Evolutionary conservation across 805 yeast species (phyloP).

Genomic region (Geotrichum ghanense): DNA sequence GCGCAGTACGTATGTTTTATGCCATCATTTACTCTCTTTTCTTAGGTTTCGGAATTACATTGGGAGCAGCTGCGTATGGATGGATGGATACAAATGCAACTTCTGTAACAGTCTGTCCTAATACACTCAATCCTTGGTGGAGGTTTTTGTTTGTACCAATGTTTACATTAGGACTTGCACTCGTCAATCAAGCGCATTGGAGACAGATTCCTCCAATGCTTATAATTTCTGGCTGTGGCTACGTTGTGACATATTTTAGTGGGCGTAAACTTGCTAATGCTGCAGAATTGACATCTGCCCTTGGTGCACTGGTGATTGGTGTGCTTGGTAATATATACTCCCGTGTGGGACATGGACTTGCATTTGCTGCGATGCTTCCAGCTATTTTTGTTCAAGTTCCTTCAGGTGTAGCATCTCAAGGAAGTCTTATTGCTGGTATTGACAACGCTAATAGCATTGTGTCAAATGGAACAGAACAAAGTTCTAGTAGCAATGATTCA

Average conservation of each 20-base stretch:
- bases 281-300: slow-evolving; percentile 77
- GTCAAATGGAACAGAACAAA: slow-evolving; percentile 19
- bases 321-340: slow-evolving; percentile 80
- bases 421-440: slow-evolving; percentile 73
- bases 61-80: slow-evolving; percentile 89
- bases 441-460: slow-evolving; percentile 60
- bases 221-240: slow-evolving; percentile 65
- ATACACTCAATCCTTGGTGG: slow-evolving; percentile 42
- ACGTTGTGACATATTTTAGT: slow-evolving; percentile 71
- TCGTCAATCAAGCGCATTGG: slow-evolving; percentile 76
- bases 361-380: slow-evolving; percentile 92
- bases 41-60: slow-evolving; percentile 85
- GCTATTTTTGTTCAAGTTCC: slow-evolving; percentile 94
- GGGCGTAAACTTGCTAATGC: slow-evolving; percentile 49
- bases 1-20: slow-evolving; percentile 92
- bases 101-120: slow-evolving; percentile 45
- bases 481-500: background rate
- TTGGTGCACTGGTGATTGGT: slow-evolving; percentile 88
- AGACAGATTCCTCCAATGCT: slow-evolving; percentile 82
- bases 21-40: slow-evolving; percentile 87
- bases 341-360: slow-evolving; percentile 78
- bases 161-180: slow-evolving; percentile 48
- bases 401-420: slow-evolving; percentile 85
- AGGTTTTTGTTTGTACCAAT: slow-evolving; percentile 70
- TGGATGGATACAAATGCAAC: slow-evolving; percentile 82